Conservation (phyloP, 1,139 yeast species). For the Ashbya aceris region DNA sequence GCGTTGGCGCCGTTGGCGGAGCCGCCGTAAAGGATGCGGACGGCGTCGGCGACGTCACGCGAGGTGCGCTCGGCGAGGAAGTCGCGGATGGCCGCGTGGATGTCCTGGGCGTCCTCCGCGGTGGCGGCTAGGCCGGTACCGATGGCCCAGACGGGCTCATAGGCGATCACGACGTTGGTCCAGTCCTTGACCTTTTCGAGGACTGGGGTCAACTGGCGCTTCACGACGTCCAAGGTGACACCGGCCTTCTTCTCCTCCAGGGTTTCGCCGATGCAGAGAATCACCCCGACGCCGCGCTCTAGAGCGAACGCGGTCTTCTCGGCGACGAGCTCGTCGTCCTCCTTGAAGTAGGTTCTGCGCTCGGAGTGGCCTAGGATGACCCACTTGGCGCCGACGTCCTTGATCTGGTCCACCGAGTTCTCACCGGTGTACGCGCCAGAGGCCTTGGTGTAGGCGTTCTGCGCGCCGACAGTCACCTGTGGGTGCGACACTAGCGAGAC, state of each 20-base stretch:
- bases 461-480: constrained; percentile 77
- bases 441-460: constrained; percentile 78
- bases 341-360: constrained; percentile 91
- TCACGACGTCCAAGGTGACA: constrained; percentile 75
- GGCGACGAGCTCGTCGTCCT: constrained; percentile 85
- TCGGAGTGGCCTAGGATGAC: constrained; percentile 97
- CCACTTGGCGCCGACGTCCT: constrained; percentile 92
- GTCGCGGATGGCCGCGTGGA: constrained; percentile 82
- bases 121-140: constrained; percentile 99
- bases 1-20: constrained; percentile 96
- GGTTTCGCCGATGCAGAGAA: constrained; percentile 96
- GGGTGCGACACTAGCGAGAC: constrained; percentile 56
- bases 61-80: constrained; percentile 74
- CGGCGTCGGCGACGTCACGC: constrained; percentile 60
- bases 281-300: constrained; percentile 79
- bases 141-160: constrained; percentile 99
- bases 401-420: constrained; percentile 76
- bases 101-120: constrained; percentile 93
- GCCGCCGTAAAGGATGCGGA: constrained; percentile 97
- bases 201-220: constrained; percentile 87
- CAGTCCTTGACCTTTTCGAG: constrained; percentile 79
- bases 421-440: constrained; percentile 99
- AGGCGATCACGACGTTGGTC: constrained; percentile 89
- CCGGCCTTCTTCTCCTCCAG: constrained; percentile 89
- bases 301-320: constrained; percentile 91